Percentiles rank a stretch among this genome's conserved stretches.
Evolutionary conservation across 495 filamentous ascomycete species (phyloP).

Genomic region (Penicillium egyptiacum): DNA sequence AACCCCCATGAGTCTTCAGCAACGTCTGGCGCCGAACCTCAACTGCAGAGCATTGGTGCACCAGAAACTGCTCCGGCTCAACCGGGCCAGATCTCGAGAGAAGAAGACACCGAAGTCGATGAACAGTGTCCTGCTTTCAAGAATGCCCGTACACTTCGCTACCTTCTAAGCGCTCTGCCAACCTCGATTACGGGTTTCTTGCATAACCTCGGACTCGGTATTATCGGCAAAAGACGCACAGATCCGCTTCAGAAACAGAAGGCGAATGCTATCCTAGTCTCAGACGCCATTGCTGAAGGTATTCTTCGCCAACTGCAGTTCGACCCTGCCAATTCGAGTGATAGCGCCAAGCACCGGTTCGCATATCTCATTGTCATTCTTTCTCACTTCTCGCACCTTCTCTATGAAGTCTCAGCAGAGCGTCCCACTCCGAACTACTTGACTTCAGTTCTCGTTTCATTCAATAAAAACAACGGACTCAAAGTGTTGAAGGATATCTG

Average conservation of each 20-base stretch:
- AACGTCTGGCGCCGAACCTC: slow-evolving; percentile 17
- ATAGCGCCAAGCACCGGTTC: slow-evolving; percentile 53
- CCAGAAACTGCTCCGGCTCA: slow-evolving; percentile 25
- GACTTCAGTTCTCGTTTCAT: slow-evolving; percentile 77
- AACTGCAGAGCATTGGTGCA: slow-evolving; percentile 21
- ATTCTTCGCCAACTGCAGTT: slow-evolving; percentile 66
- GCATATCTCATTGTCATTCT: slow-evolving; percentile 80
- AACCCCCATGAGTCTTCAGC: slow-evolving; percentile 17
- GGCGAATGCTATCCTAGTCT: slow-evolving; percentile 68
- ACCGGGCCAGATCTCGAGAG: slow-evolving; percentile 38
- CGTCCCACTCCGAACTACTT: slow-evolving; percentile 65
- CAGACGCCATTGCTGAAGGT: slow-evolving; percentile 72
- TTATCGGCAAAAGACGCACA: slow-evolving; percentile 67
- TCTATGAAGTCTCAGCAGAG: slow-evolving; percentile 68
- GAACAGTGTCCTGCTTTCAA: slow-evolving; percentile 61
- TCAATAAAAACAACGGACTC: slow-evolving; percentile 78
- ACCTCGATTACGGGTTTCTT: slow-evolving; percentile 73
- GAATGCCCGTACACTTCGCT: slow-evolving; percentile 74
- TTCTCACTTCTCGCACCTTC: slow-evolving; percentile 70
- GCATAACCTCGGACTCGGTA: slow-evolving; percentile 73
- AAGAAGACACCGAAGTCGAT: slow-evolving; percentile 39
- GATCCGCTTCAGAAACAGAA: slow-evolving; percentile 65
- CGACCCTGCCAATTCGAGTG: slow-evolving; percentile 40
- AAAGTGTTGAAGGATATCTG: slow-evolving; percentile 71
- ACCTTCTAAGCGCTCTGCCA: slow-evolving; percentile 72